These are phyloP conservation scores for Solioccasus polychromus DNA, from an alignment of 768 basidiomycete genomes.

Conservation along the genomic window DNA sequence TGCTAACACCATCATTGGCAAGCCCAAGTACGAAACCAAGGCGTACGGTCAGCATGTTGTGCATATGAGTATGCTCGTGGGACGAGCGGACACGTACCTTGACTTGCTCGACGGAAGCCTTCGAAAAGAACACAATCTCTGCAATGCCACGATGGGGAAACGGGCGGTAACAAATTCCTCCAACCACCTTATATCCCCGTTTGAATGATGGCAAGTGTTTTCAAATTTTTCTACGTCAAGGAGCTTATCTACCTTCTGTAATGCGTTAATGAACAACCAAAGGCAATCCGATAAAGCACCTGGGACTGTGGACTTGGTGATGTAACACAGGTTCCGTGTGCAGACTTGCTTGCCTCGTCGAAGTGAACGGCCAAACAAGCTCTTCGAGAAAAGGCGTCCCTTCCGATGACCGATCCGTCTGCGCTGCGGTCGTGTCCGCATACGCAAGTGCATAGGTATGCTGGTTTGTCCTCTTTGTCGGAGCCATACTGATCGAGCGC, in stretches of 20 bases:
- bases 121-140: slow-evolving; percentile 98
- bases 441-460: slow-evolving; percentile 60
- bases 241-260: slow-evolving; percentile 72
- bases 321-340: neutral
- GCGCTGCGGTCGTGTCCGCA: slow-evolving; percentile 82
- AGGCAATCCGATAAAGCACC: slow-evolving; percentile 23
- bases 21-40: slow-evolving; percentile 52
- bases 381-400: slow-evolving; percentile 65
- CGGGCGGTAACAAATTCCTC: too few relatives aligned
- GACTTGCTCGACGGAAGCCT: slow-evolving; percentile 93
- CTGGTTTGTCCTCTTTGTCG: slow-evolving; percentile 58
- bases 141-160: slow-evolving; percentile 96
- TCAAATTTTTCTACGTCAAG: slow-evolving; percentile 89
- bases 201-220: slow-evolving; percentile 92
- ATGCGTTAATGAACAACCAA: slow-evolving; percentile 15
- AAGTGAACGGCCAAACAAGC: slow-evolving; percentile 73
- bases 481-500: slow-evolving; percentile 66
- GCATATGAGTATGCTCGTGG: too few relatives aligned
- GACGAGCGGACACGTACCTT: slow-evolving; percentile 55
- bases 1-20: slow-evolving; percentile 76
- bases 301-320: slow-evolving; percentile 13
- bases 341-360: slow-evolving; percentile 70
- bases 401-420: slow-evolving; percentile 51
- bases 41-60: slow-evolving; percentile 41
- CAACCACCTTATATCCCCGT: slow-evolving; percentile 91